Base-by-base conservation (phyloP, 495 filamentous ascomycete species). In the Aspergillus cavernicola region DNA sequence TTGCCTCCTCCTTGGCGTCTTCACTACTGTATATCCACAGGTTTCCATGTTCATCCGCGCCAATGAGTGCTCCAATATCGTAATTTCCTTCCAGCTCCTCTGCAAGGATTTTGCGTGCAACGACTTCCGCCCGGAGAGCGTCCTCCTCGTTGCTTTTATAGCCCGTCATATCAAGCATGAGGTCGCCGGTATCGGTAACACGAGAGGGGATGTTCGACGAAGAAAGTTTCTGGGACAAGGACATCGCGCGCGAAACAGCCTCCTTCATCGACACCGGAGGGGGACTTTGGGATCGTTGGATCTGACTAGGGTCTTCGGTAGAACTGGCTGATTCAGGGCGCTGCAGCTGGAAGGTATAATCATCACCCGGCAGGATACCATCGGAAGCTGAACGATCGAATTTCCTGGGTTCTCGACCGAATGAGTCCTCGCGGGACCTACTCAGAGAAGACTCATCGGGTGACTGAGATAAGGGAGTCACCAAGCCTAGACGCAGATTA, bases 11-110 rank as follows among this genome's bases (percentile, higher is more conserved):
- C 62, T 97, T 97, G 20, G 95, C 90, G 60, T 97, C 95, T 64
- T 96, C 90, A 57, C 90, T 96, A 66, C 89, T 93, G 70, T 97
- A 99, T 49, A 97, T 97, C 95, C 93, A 97, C 9, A 99, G 74
- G 63, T 99, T 97, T 5, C 93, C 93, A 41, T 92, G 84, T 60
- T 95, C 90, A 63, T 99, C 93, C 20, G 90, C 90, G 7, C 90
- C 92, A 64, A 99, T 96, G 6, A 99, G 77, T 22, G 93, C 86
- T 24, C 92, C 92, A 61, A 99, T 92, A 64, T 99, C 95, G 65
- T 97, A 96, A 59, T 89, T 87, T 13, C 92, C 93, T 66, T 97
- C 89, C 18, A 97, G 71, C 66, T 97, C 95, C 62, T 97, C 91
- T 0, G 89, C 80, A n/a, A 97, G 80, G 23, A 99, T 90, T 62